Base-by-base conservation (phyloP, 495 filamentous ascomycete species). In the Xylaria grammica region DNA sequence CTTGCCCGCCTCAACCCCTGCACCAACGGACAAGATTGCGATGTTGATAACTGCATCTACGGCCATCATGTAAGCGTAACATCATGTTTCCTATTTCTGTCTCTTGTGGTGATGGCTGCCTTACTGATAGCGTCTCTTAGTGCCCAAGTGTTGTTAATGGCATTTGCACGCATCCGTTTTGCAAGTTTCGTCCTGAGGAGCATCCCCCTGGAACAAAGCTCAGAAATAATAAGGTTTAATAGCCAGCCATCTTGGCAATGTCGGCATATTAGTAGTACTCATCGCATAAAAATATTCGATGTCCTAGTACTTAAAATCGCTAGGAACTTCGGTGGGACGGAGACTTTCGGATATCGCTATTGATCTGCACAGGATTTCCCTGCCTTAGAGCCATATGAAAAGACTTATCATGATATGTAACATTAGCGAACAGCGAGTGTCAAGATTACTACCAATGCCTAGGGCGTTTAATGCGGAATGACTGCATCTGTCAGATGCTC, bases 1-100 rank as follows among this genome's bases (percentile, higher is more conserved):
- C 83, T 95, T 50, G 87, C 91, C 24, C 85, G 92, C 36, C 85
- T 93, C 79, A 92, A 90, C 40, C 92, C 91, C 10, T 97, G 93
- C 76, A 80, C 82, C 5, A 86, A 86, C 67, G 91, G 91, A 4
- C 83, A 89, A 68, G 84, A 87, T 19, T 97, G 93, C 72, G 87
- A 90, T 36, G 86, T 88, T 45, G 77, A 86, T 0, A 87, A 90
- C 58, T 97, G 93, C 76, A 94, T 94, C 51, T 96, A 95, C 69
- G 92, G 93, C 17, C 93, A 97, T 72, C 80, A 84, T 58, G 80
- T 82, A 58, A 69, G 78, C 75, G 38, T 19, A 50, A 4, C 27
- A 29, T 9, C 15, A 30, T 51, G 29, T 4, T 38, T 55, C 1
- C 4, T 24, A 26, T 38, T 29, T 9, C 0, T 27, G 5, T 13